Evolutionary conservation across 108 stramenopile genomes (phyloP), one percentile per base, ranked within the genome.

Genomic region (Cyclotella baltica): DNA sequence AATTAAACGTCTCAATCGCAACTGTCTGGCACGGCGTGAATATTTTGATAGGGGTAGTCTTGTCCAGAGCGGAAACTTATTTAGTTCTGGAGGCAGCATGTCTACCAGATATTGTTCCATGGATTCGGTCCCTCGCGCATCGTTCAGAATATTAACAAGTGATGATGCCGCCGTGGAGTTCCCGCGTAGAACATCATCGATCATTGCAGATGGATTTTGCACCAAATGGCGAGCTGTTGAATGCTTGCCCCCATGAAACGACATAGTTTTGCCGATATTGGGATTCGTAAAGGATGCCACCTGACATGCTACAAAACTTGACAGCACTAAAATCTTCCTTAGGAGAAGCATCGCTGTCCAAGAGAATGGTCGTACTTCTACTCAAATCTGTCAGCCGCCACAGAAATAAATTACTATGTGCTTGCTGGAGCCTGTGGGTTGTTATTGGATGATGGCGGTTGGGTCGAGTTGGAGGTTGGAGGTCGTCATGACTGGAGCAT

Each of bases 11-110:
- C 70, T 51, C 58, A 70, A 69, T 6, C 70, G 77, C 63, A 70
- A 35, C 50, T 71, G 62, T 23, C 77, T 68, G 28, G 70, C 77
- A 43, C 77, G 68, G 56, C 70, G 77, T 22, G 77, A 70, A 38
- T 40, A 78, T 34, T 30, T 55, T 52, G 67, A 30, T 31, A 77
- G 56, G 1, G 76, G 76, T 46, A 70, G 19, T 30, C 62, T 30
- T 4, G 62, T 22, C 77, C 68, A 70, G 16, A 62, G 16, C 4
- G 68, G 77, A 3, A 70, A 55, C 0, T 31, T 63, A 0, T 37
- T 18, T 20, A 30, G 37, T 1, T 63, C 43, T 0, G 68, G 69
- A 4, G 77, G 77, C 52, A 78, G 29, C 69, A 78, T 68, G 22
- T 77, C 58, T 30, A 29, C 40, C 25, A 77, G 59, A 37, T 69